phyloP scores from a whole-genome alignment of 2,329 filamentous ascomycete genomes.

The Pyricularia sp. region DNA sequence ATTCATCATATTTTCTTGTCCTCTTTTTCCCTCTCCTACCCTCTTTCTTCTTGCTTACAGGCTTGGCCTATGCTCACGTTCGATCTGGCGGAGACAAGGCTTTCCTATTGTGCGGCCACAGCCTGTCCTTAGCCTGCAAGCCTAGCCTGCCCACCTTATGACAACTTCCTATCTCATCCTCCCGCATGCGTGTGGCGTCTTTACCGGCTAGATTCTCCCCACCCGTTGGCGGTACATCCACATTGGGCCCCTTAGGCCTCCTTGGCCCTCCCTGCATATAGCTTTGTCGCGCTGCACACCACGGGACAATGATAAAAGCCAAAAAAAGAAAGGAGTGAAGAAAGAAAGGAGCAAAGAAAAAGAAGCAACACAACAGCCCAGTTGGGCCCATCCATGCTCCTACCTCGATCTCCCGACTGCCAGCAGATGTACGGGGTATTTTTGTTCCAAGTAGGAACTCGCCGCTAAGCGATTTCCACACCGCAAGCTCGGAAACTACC shows the following conservation, averaged over 20 bases:
- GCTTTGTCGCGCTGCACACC: background rate
- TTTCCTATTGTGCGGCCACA: background rate
- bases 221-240: background rate
- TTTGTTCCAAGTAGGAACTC: background rate
- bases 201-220: background rate
- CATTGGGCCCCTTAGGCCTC: background rate
- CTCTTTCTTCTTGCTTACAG: background rate
- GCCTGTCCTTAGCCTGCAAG: background rate
- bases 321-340: background rate
- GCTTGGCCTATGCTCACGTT: background rate
- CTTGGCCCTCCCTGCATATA: background rate
- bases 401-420: background rate
- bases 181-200: background rate
- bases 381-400: background rate
- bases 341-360: background rate
- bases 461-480: background rate
- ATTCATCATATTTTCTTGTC: background rate
- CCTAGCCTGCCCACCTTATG: background rate
- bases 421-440: background rate
- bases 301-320: background rate
- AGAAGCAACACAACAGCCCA: background rate
- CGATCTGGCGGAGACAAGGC: background rate
- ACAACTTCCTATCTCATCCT: conserved; percentile 1
- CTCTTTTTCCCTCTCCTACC: background rate
- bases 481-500: background rate